Evolutionary conservation across 2,329 filamentous ascomycete species (phyloP), one percentile per base, ranked within the genome.

Genomic region (Monilinia laxa): DNA sequence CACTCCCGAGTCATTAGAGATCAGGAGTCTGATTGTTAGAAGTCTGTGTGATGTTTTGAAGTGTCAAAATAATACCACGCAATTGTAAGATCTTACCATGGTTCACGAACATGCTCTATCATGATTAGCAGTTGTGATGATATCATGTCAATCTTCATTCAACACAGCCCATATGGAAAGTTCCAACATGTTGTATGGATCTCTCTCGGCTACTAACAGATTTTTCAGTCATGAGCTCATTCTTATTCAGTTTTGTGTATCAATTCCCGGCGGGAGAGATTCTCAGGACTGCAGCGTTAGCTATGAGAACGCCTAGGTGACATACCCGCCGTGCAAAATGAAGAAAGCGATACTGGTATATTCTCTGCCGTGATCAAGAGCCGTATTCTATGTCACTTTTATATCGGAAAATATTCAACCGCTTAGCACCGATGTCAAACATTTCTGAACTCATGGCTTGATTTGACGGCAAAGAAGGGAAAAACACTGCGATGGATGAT

Each of bases 401-500:
- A 4, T 4, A 20, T 51, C 58, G 58, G 58, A 25, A 20, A 6
- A 18, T 20, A 51, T 18, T 20, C 14, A 23, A 25, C 42, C n/a
- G 45, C n/a, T 25, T 51, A 51, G 58, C 58, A 51, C 58, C 58
- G 45, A 51, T 51, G 20, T 51, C 45, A 60, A 23, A 51, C 7
- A 51, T 18, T 38, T 35, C 31, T 60, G 28, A 31, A 25, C 45
- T 38, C 20, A 28, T 60, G 12, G 28, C 49, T 38, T 45, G 35
- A 38, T 14, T 51, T 9, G 14, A 14, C 45, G n/a, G 58, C 9
- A 38, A 25, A 51, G 31, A 35, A 49, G 20, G 31, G 23, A 18
- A 18, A 11, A 20, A 38, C 28, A 38, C 16, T 45, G 45, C 58
- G 58, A 60, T 51, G 58, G 28, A 35, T 60, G 56, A 20, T 49